Percentiles rank a stretch among this genome's conserved stretches.
Conservation (phyloP, 192 early-diverging fungal genomes). For the Mortierella alpina region DNA sequence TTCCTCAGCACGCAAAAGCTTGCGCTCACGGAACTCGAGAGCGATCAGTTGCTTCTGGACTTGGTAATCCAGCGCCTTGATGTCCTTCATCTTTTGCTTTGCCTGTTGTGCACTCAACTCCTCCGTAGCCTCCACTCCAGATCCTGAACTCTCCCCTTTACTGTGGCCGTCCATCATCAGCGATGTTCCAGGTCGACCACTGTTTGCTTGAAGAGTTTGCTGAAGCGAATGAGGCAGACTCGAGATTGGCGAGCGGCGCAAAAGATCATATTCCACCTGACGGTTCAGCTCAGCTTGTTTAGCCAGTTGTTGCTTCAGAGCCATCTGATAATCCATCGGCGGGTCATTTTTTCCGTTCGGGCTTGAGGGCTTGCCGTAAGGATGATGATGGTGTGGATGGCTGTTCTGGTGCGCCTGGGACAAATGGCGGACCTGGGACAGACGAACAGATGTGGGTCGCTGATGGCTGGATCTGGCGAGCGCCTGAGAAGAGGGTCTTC, state of each 20-base stretch:
- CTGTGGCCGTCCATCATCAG: not conserved
- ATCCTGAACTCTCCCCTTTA: no score
- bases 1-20: slow-evolving; percentile 46
- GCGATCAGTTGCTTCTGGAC: slow-evolving; percentile 53
- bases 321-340: slow-evolving; percentile 44
- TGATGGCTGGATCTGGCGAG: slow-evolving; percentile 25
- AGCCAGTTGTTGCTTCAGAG: slow-evolving; percentile 46
- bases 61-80: slow-evolving; percentile 50
- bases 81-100: slow-evolving; percentile 51
- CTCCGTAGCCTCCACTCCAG: not conserved
- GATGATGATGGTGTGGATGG: slow-evolving; percentile 52
- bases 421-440: slow-evolving; percentile 45
- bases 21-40: slow-evolving; percentile 52
- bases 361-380: slow-evolving; percentile 46
- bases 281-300: slow-evolving; percentile 50
- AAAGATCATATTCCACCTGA: slow-evolving; percentile 48
- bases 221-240: slow-evolving; percentile 46
- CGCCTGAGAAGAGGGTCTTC: not conserved
- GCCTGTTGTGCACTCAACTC: slow-evolving; percentile 23
- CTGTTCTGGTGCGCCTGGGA: slow-evolving; percentile 51
- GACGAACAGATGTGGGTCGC: slow-evolving; percentile 40
- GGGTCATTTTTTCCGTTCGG: slow-evolving; percentile 40
- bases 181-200: not conserved
- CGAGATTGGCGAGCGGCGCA: slow-evolving; percentile 50
- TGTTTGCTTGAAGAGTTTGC: slow-evolving; percentile 37